Percentiles rank a stretch among this genome's conserved stretches.
Conservation (phyloP, 441 rosid genomes). For the Eutrema salsugineum region DNA sequence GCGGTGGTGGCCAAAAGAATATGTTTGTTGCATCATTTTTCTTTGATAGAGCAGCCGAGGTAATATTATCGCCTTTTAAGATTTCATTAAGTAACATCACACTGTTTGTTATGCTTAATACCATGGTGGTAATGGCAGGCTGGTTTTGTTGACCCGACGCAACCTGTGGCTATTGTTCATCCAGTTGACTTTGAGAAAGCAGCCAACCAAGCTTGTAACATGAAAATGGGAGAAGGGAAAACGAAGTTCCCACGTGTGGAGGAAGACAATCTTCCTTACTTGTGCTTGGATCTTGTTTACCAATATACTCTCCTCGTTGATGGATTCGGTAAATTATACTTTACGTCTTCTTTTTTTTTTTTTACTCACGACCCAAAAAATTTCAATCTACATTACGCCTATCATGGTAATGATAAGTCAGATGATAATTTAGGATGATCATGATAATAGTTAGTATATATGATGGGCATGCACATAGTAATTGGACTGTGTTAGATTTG, state of each 20-base stretch:
- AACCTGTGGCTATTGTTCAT: conserved; percentile 68
- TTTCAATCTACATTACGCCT: not conserved
- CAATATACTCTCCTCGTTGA: conserved; percentile 80
- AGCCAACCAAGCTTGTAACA: conserved; percentile 82
- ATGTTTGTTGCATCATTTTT: conserved; percentile 93
- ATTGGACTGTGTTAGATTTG: not conserved
- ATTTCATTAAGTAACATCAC: not conserved
- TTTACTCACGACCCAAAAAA: not conserved
- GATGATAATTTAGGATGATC: not conserved
- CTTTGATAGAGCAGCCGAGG: conserved; percentile 99
- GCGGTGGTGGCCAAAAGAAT: conserved; percentile 94
- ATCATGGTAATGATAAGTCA: not conserved
- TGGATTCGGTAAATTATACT: conserved; percentile 77
- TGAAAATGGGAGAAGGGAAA: conserved; percentile 62
- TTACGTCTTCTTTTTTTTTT: not conserved
- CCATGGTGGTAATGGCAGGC: conserved; percentile 44
- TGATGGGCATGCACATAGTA: not conserved
- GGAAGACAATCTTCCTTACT: conserved; percentile 58
- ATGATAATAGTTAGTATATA: not conserved
- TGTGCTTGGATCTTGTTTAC: conserved; percentile 96
- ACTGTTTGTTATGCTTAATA: not conserved
- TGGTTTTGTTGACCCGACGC: conserved; percentile 59
- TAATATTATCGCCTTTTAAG: conserved; percentile 1
- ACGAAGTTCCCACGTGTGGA: conserved; percentile 50
- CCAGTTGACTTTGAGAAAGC: conserved; percentile 73